These are phyloP conservation scores for Saprolegnia diclina DNA, from an alignment of 352 stramenopile species.

Conservation along the genomic window DNA sequence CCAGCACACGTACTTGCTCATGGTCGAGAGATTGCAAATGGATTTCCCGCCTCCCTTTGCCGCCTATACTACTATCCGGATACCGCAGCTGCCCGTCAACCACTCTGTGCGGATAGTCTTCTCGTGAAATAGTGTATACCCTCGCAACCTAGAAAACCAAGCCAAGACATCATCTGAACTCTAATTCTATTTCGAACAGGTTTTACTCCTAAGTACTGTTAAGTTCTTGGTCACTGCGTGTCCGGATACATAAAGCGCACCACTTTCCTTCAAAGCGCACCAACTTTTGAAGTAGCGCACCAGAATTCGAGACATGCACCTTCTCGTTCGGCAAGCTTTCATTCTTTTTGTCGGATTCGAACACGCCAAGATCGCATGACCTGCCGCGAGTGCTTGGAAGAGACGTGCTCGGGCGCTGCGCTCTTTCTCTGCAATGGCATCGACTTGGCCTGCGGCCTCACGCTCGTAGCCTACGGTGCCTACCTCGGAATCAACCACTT, in stretches of 20 bases:
- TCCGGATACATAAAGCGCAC: no score
- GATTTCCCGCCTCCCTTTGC: constrained; percentile 2
- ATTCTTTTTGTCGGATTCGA: not conserved
- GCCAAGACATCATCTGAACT: no score
- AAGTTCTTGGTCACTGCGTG: no score
- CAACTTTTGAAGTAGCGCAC: not conserved
- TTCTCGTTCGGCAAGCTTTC: not conserved
- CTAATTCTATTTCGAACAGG: no score
- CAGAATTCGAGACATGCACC: not conserved
- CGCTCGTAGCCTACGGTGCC: constrained; percentile 52
- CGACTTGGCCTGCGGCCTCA: constrained; percentile 50
- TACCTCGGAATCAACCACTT: constrained; percentile 66
- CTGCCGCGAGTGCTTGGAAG: constrained; percentile 29
- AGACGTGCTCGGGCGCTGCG: constrained; percentile 53
- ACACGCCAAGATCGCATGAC: constrained; percentile 13
- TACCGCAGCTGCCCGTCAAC: not conserved
- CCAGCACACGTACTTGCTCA: constrained; percentile 12
- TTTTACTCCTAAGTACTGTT: no score
- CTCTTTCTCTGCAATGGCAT: constrained; percentile 71
- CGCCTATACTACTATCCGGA: constrained; percentile 11
- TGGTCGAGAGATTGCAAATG: not conserved
- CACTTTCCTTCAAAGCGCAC: no score
- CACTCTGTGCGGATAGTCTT: not conserved
- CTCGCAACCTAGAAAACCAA: no score
- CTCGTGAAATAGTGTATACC: not conserved